Conservation (phyloP, 1,139 yeast species). For the Debaryomycetaceae sp. region DNA sequence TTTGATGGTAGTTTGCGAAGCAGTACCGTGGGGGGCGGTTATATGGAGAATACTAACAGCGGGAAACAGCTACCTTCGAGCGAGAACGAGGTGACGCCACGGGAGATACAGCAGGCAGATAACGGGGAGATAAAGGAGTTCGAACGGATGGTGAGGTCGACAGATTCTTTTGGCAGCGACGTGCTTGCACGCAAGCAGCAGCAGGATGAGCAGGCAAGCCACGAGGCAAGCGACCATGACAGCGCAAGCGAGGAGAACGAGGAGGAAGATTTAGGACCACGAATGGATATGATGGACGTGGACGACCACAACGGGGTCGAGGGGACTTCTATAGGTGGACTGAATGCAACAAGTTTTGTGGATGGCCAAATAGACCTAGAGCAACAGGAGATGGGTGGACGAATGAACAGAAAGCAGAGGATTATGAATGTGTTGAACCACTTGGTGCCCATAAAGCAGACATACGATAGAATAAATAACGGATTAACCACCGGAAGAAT, state of each 20-base stretch:
- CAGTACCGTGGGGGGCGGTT: not conserved
- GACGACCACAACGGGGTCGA: conserved; percentile 4
- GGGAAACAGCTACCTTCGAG: not conserved
- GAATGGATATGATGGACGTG: conserved; percentile 3
- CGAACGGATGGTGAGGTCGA: not conserved
- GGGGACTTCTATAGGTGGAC: not conserved
- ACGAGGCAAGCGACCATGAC: not conserved
- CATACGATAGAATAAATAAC: conserved; percentile 43
- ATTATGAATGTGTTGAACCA: conserved; percentile 31
- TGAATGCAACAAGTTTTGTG: not conserved
- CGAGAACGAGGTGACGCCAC: not conserved
- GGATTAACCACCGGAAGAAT: conserved; percentile 44
- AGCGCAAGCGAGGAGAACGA: not conserved
- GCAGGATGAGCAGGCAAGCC: not conserved
- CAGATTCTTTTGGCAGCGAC: not conserved
- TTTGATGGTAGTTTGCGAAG: not conserved
- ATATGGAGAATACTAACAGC: not conserved
- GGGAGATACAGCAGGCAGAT: not conserved
- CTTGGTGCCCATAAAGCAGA: conserved; percentile 39
- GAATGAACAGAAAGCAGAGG: conserved; percentile 26
- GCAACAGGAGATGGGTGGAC: conserved; percentile 7
- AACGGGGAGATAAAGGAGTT: not conserved
- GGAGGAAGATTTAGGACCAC: not conserved
- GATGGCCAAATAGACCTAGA: conserved; percentile 8
- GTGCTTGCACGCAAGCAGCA: not conserved